Conservation (phyloP, 2,329 filamentous ascomycete species). For the Periconia digitata region DNA sequence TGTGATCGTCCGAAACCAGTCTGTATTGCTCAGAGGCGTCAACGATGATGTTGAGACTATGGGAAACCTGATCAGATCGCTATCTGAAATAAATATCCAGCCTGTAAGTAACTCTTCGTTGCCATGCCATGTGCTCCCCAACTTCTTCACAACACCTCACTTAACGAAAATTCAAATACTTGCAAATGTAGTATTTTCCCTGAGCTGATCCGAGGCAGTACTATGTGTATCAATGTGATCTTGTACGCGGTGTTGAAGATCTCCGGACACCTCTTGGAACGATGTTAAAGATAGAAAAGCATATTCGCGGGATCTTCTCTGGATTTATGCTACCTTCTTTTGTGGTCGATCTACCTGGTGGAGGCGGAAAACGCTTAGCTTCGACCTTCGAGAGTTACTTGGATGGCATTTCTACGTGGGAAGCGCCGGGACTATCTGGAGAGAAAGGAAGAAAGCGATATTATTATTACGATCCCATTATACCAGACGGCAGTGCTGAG, state of each 20-base stretch:
- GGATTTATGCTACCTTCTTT: conserved; percentile 66
- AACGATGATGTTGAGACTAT: conserved; percentile 61
- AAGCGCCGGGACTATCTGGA: conserved; percentile 57
- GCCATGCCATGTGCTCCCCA: too few relatives aligned
- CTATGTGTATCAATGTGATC: conserved; percentile 67
- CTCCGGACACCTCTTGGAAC: conserved; percentile 62
- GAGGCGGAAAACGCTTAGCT: conserved; percentile 64
- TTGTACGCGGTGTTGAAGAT: conserved; percentile 63
- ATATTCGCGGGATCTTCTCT: conserved; percentile 61
- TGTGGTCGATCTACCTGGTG: conserved; percentile 64
- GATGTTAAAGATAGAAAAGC: conserved; percentile 60
- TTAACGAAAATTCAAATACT: too few relatives aligned
- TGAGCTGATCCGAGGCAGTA: too few relatives aligned
- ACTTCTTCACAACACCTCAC: too few relatives aligned
- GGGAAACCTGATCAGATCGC: conserved; percentile 53
- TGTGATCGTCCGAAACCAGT: conserved; percentile 59
- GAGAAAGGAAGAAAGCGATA: conserved; percentile 46
- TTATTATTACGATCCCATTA: conserved; percentile 62
- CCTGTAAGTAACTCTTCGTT: too few relatives aligned
- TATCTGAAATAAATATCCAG: conserved; percentile 60
- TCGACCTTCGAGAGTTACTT: conserved; percentile 55
- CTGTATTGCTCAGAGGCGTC: conserved; percentile 59
- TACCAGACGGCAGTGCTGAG: too few relatives aligned
- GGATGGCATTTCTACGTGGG: conserved; percentile 58
- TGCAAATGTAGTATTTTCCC: too few relatives aligned